Evolutionary conservation across 345 rosid species (phyloP), one percentile per base, ranked within the genome.

Genomic region (Abelmoschus esculentus): DNA sequence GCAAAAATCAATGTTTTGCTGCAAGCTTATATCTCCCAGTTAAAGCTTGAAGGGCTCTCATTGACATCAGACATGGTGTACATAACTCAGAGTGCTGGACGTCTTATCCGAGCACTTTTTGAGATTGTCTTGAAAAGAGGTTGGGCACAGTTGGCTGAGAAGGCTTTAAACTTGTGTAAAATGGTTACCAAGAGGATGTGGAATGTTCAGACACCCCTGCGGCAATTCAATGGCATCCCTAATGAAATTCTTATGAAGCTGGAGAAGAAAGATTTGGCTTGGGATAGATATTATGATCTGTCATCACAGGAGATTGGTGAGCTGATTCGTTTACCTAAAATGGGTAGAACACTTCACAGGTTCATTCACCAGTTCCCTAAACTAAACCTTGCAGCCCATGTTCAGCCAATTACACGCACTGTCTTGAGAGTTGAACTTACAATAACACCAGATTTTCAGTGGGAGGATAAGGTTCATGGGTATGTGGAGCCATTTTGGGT

Each of bases 401-500:
- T 91, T 72, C 96, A 86, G 76, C 99, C 97, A 62, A 91, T 95
- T 29, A 91, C 97, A 67, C 92, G 96, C 61, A 81, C 97, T 40
- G 83, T 90, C 71, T 78, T 88, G 78, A 84, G 82, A 81, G 93
- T 91, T 52, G 99, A 95, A 73, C 96, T 91, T 70, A 83, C 91
- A n/a, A 78, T 95, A 76, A 91, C 97, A 18, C 93, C 96, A 36
- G 96, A 91, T 79, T 95, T 91, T 70, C 90, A 79, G 77, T 91
- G 96, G 99, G 99, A 95, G 68, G 99, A 91, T 74, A 91, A 84
- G 79, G 79, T 87, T 79, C 97, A 91, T 80, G 96, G 93, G 18
- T 90, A 83, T 79, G 96, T 91, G 79, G 97, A 95, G 82, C 96
- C 96, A 47, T 91, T 91, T 83, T 95, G 97, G 99, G 86, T 95